A percentile compares a stretch with the other conserved stretches of the same genome.
These are phyloP conservation scores for Fragilaria radians DNA, from an alignment of 108 stramenopile genomes.

Conservation along the genomic window DNA sequence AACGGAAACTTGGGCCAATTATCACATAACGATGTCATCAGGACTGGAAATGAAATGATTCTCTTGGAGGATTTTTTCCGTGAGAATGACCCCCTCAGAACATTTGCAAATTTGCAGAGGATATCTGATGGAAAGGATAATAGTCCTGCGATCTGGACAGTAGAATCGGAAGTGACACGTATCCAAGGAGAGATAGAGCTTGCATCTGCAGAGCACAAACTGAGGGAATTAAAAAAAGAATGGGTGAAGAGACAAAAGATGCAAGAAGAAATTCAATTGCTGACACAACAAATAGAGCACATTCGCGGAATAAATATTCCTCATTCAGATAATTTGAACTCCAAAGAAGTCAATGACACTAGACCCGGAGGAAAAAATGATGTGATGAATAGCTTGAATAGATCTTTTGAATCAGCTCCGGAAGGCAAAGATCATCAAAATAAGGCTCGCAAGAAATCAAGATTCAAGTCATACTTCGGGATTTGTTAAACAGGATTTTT, in stretches of 20 bases:
- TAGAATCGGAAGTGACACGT: conserved; percentile 4
- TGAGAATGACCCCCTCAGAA: conserved; percentile 24
- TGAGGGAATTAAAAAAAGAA: conserved; percentile 13
- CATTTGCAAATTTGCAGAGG: conserved; percentile 17
- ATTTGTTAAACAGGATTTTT: no score
- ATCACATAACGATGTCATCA: no score
- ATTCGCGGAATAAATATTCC: no score
- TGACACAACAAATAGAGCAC: conserved; percentile 6
- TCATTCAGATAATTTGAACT: no score
- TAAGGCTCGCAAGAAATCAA: no score
- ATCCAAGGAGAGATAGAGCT: conserved; percentile 8
- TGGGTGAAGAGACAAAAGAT: conserved; percentile 8
- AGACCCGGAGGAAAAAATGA: no score
- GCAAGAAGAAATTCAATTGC: not conserved
- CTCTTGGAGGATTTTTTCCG: conserved; percentile 26
- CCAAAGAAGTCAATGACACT: no score
- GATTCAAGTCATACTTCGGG: no score
- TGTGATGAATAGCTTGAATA: no score
- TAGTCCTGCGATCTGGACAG: conserved; percentile 25
- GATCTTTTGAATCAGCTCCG: no score
- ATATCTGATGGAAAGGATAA: conserved; percentile 16
- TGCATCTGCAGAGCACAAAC: conserved; percentile 8
- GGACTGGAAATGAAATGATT: conserved; percentile 11
- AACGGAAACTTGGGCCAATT: no score
- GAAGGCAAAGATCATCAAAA: no score